A percentile compares a stretch with the other conserved stretches of the same genome.
These are phyloP conservation scores for Aspergillus sclerotialis DNA, from an alignment of 2,329 filamentous ascomycete genomes.

Conservation along the genomic window DNA sequence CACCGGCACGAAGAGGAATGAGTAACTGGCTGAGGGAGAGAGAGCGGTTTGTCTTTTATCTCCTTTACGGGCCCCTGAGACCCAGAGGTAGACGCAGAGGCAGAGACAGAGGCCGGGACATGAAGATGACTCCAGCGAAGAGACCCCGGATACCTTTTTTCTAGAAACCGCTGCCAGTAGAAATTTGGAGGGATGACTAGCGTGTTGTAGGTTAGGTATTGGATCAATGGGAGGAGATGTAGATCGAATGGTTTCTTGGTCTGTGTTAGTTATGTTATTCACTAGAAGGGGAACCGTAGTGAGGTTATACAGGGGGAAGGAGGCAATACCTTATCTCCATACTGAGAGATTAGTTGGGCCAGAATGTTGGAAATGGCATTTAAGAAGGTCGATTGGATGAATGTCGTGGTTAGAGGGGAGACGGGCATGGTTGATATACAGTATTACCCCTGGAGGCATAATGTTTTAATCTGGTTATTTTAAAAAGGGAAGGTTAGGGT, in stretches of 20 bases:
- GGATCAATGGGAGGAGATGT: constrained; percentile 61
- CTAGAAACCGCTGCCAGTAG: constrained; percentile 75
- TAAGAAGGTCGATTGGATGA: constrained; percentile 30
- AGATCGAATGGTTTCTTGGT: constrained; percentile 53
- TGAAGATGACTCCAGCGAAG: too few species aligned
- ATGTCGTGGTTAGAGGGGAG: constrained; percentile 26
- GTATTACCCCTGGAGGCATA: not conserved
- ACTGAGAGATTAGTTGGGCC: constrained; percentile 32
- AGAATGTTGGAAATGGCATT: constrained; percentile 33
- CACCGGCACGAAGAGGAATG: constrained; percentile 13
- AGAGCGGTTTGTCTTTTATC: constrained; percentile 7
- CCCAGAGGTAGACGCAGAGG: not conserved
- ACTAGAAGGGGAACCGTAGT: too few species aligned
- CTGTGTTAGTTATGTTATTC: constrained; percentile 1
- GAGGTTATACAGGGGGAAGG: constrained; percentile 1
- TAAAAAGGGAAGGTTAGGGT: not conserved
- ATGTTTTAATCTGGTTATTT: not conserved
- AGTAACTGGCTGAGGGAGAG: too few species aligned
- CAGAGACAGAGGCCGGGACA: constrained; percentile 13
- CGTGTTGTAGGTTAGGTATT: constrained; percentile 68
- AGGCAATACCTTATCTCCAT: constrained; percentile 23
- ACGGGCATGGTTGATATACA: constrained; percentile 13
- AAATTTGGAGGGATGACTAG: constrained; percentile 77
- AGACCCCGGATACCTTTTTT: constrained; percentile 65
- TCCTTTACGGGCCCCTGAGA: not conserved